A percentile compares a stretch with the other conserved stretches of the same genome.
Conservation (phyloP, 805 yeast species). For the Teunomyces barrocoloradensis region DNA sequence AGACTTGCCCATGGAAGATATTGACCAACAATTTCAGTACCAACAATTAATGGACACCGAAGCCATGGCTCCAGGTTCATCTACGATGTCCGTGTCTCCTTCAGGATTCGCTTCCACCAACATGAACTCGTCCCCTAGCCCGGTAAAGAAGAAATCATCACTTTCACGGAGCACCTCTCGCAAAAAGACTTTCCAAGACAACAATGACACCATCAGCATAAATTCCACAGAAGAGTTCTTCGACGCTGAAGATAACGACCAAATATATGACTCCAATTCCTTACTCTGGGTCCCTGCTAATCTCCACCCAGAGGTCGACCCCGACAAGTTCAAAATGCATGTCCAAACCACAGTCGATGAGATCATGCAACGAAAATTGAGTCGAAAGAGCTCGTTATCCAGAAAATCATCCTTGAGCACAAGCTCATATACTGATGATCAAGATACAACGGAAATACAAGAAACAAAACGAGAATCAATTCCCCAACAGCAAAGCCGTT, state of each 20-base stretch:
- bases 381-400: slow-evolving; percentile 24
- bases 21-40: slow-evolving; percentile 26
- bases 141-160: background rate
- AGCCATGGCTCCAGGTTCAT: background rate
- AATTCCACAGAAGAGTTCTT: slow-evolving; percentile 13
- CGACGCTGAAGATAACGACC: slow-evolving; percentile 21
- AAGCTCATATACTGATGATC: slow-evolving; percentile 4
- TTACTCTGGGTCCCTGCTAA: slow-evolving; percentile 95
- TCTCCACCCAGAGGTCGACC: slow-evolving; percentile 92
- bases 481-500: slow-evolving; percentile 9
- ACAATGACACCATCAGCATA: slow-evolving; percentile 3
- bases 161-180: slow-evolving; percentile 2
- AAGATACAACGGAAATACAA: background rate
- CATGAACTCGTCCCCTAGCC: background rate
- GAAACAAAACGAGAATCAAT: slow-evolving; percentile 4
- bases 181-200: background rate
- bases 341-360: slow-evolving; percentile 59
- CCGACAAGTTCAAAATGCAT: slow-evolving; percentile 74
- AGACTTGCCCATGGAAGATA: slow-evolving; percentile 54
- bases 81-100: background rate
- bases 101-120: background rate
- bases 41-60: slow-evolving; percentile 10
- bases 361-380: slow-evolving; percentile 39
- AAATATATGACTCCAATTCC: slow-evolving; percentile 28
- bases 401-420: slow-evolving; percentile 15